Conservation (phyloP, 306 rosid species). For the Vigna unguiculata region DNA sequence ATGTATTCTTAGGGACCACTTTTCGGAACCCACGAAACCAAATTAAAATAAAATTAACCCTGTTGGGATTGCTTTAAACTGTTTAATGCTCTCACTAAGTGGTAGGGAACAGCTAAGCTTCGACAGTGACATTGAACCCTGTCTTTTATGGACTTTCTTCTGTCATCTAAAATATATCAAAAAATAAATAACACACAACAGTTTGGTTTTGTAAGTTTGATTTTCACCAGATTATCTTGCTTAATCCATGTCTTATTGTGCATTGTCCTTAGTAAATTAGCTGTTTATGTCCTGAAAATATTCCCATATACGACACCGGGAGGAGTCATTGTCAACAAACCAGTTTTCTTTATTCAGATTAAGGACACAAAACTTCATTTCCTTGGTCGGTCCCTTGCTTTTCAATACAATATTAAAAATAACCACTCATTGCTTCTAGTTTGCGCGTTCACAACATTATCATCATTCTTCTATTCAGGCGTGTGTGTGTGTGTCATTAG, state of each 20-base stretch:
- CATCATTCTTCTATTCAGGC: conserved; percentile 44
- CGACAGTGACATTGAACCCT: conserved; percentile 77
- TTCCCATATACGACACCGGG: conserved; percentile 57
- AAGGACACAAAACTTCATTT: conserved; percentile 61
- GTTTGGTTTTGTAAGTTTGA: conserved; percentile 31
- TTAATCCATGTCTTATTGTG: conserved; percentile 56
- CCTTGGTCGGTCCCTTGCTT: conserved; percentile 55
- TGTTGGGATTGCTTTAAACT: conserved; percentile 63
- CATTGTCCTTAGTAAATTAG: conserved; percentile 55
- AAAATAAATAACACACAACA: no score
- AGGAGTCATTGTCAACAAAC: conserved; percentile 71
- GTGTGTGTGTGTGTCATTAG: conserved; percentile 45
- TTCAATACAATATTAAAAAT: conserved; percentile 28
- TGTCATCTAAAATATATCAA: not conserved
- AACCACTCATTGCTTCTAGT: conserved; percentile 47
- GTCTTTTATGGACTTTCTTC: conserved; percentile 72
- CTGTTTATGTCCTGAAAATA: conserved; percentile 67
- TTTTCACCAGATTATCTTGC: conserved; percentile 42
- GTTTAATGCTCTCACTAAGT: conserved; percentile 59
- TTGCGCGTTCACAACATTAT: conserved; percentile 53
- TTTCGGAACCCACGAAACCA: conserved; percentile 37
- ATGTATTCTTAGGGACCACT: conserved; percentile 65
- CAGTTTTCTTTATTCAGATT: conserved; percentile 53
- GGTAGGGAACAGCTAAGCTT: conserved; percentile 77
- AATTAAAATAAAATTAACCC: conserved; percentile 29